Conservation (phyloP, 805 yeast genomes). For the Yarrowia porcina region DNA sequence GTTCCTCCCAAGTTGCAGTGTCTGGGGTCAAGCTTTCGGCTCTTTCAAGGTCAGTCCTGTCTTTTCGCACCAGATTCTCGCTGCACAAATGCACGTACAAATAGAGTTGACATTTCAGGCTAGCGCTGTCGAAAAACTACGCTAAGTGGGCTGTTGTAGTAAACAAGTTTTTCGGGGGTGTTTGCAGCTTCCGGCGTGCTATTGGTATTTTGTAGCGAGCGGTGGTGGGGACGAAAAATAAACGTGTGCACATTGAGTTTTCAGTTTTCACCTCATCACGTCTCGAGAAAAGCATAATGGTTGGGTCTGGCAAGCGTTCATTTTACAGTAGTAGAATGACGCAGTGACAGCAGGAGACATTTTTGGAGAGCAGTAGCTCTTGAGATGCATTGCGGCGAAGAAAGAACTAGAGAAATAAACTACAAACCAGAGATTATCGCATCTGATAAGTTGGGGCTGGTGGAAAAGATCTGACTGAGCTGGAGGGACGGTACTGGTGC, state of each 20-base stretch:
- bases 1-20: not conserved
- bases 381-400: not conserved
- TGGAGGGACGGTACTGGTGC: no score
- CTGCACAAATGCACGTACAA: not conserved
- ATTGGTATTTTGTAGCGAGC: not conserved
- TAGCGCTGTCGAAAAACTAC: not conserved
- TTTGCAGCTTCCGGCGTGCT: not conserved
- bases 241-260: no score
- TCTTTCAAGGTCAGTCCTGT: not conserved
- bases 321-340: no score
- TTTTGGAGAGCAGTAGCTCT: not conserved
- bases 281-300: not conserved
- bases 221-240: not conserved
- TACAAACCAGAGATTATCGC: conserved; percentile 12
- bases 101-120: not conserved
- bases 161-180: not conserved
- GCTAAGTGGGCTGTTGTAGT: not conserved
- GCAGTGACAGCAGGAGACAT: not conserved
- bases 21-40: conserved; percentile 21
- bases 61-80: conserved; percentile 1
- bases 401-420: not conserved
- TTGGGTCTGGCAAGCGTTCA: no score
- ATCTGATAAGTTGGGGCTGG: not conserved
- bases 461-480: no score
- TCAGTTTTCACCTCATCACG: no score